These are phyloP conservation scores for Chytriomyces sp. DNA, from an alignment of 192 early-diverging fungal genomes.

Conservation along the genomic window DNA sequence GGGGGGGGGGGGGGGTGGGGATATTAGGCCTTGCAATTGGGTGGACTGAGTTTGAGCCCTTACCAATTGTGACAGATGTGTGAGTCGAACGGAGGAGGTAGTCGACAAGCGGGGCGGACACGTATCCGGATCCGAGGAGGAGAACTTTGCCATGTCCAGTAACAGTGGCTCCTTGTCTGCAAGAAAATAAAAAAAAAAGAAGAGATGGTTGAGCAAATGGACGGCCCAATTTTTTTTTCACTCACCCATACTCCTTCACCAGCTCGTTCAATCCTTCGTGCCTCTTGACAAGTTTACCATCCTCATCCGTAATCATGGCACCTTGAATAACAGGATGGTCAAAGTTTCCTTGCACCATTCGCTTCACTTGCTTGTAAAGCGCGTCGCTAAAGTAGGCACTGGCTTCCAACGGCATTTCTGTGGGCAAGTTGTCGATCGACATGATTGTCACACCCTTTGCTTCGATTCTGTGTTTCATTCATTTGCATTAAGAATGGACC, in stretches of 20 bases:
- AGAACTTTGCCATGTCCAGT: slow-evolving; percentile 62
- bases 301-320: slow-evolving; percentile 75
- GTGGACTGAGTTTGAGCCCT: slow-evolving; percentile 10
- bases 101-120: slow-evolving; percentile 89
- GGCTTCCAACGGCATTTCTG: slow-evolving; percentile 93
- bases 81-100: slow-evolving; percentile 70
- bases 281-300: slow-evolving; percentile 65
- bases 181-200: slow-evolving; percentile 28
- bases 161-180: slow-evolving; percentile 46
- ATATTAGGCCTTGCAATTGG: no score
- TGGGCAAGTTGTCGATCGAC: slow-evolving; percentile 96
- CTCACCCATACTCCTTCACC: slow-evolving; percentile 42
- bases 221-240: no score
- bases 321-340: slow-evolving; percentile 71
- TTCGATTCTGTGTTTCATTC: slow-evolving; percentile 58
- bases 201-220: slow-evolving; percentile 5
- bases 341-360: slow-evolving; percentile 53
- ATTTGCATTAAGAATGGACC: background rate
- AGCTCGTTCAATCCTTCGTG: slow-evolving; percentile 60
- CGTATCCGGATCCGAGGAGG: slow-evolving; percentile 88
- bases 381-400: slow-evolving; percentile 90
- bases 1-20: background rate
- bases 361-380: slow-evolving; percentile 59
- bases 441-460: slow-evolving; percentile 91
- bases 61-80: slow-evolving; percentile 65